These are phyloP conservation scores for Beauveria bassiana DNA, from an alignment of 2,329 filamentous ascomycete species.

Conservation along the genomic window DNA sequence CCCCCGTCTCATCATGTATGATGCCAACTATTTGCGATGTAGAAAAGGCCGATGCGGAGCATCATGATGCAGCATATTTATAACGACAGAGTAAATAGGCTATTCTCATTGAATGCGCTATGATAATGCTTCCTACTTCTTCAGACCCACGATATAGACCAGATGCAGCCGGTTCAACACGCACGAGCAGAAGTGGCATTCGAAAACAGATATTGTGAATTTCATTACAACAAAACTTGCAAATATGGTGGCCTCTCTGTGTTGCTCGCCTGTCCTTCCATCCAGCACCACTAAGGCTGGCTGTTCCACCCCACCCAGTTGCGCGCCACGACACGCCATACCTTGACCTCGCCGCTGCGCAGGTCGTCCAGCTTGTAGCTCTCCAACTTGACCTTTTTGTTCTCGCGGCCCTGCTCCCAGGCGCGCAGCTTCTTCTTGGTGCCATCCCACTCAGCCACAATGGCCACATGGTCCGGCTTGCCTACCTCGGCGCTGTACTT, in stretches of 20 bases:
- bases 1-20: background rate
- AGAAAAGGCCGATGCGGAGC: background rate
- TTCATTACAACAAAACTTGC: conserved; percentile 11
- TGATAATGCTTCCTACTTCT: background rate
- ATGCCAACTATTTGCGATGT: background rate
- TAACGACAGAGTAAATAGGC: background rate
- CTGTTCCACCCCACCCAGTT: conserved; percentile 87
- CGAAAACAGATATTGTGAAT: background rate
- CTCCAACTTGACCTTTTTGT: conserved; percentile 86
- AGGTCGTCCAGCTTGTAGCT: conserved; percentile 91
- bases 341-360: conserved; percentile 87
- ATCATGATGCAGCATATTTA: background rate
- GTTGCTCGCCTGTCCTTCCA: conserved; percentile 12
- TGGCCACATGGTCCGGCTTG: conserved; percentile 78
- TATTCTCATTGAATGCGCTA: background rate
- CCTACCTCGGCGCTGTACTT: conserved; percentile 88
- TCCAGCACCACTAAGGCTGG: conserved; percentile 40
- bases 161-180: background rate
- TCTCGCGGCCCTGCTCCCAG: conserved; percentile 93
- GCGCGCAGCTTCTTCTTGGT: conserved; percentile 95
- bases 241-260: conserved; percentile 4
- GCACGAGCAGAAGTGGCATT: background rate
- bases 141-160: background rate
- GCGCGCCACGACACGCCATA: conserved; percentile 91
- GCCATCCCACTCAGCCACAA: conserved; percentile 96